Base-by-base conservation (phyloP, 1,139 yeast genomes). In the Pichia sp. region DNA sequence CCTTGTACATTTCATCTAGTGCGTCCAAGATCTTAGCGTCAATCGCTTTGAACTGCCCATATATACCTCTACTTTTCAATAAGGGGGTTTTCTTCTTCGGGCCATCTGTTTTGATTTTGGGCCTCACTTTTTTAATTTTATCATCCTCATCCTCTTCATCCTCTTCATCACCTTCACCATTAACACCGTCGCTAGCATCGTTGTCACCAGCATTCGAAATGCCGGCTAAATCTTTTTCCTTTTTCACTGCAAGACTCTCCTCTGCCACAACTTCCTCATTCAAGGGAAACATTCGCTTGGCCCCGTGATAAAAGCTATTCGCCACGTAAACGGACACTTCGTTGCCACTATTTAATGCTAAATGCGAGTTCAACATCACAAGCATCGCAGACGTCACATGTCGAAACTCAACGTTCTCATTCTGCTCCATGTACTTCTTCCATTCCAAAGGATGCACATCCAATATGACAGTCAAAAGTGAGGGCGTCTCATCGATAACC, bases 281-380 rank as follows among this genome's bases (percentile, higher is more conserved):
- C 50, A 32, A 31, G 0, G 99, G 98, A 65, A 86, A 90, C 23
- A 93, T 68, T 62, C 87, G 82, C 61, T 75, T 74, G 0, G 95
- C 85, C 0, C 93, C 90, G 13, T 73, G 71, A 2, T 59, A 55
- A 44, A 58, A 67, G 1, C 90, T 81, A 56, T 90, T 87, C 30
- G 90, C 86, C 1, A 90, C 87, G 41, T 93, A 80, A 34, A 93
- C 82, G 7, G 96, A 88, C 10, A 92, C 96, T 65, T 82, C 82
- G 68, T 93, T 93, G 41, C 90, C 82, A 65, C 88, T 89, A 70
- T 90, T 89, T 54, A 90, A 75, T 0, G 99, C 84, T 50, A 95
- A 69, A 69, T 93, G 99, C 0, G 95, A 92, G 67, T 93, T 93
- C 56, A 92, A 70, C 64, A 85, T 84, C 38, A 90, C 88, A 48